These are phyloP conservation scores for Nicotiana attenuata DNA, from an alignment of 257 asterid genomes.

Conservation along the genomic window DNA sequence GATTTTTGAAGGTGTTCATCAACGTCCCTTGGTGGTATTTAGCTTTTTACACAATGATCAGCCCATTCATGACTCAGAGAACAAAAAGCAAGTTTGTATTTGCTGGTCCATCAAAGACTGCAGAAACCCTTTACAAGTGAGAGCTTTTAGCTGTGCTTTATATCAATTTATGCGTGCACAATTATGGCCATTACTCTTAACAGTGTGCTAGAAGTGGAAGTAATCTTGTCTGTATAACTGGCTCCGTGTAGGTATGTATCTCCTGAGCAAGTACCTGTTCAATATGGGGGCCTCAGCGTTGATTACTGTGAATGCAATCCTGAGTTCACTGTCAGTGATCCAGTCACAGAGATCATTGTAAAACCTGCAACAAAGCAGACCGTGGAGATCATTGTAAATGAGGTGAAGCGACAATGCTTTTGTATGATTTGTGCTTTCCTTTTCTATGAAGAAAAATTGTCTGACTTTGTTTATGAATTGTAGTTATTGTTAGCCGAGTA, in stretches of 20 bases:
- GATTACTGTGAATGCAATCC: slow-evolving; percentile 93
- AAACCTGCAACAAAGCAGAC: slow-evolving; percentile 86
- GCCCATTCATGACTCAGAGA: slow-evolving; percentile 85
- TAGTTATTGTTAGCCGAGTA: not conserved
- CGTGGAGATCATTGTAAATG: slow-evolving; percentile 79
- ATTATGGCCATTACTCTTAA: not conserved
- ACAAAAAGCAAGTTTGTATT: slow-evolving; percentile 88
- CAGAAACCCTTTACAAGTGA: slow-evolving; percentile 85
- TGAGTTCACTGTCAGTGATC: slow-evolving; percentile 70
- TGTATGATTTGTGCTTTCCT: not conserved
- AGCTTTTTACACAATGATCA: slow-evolving; percentile 80
- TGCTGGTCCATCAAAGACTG: slow-evolving; percentile 66
- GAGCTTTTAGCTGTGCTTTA: slow-evolving; percentile 11
- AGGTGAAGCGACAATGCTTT: slow-evolving; percentile 40
- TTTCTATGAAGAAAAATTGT: not conserved
- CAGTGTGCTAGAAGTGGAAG: not conserved
- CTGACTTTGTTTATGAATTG: not conserved
- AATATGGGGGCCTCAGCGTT: slow-evolving; percentile 81
- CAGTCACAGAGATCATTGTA: slow-evolving; percentile 61
- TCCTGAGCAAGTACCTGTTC: slow-evolving; percentile 83
- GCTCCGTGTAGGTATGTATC: slow-evolving; percentile 45
- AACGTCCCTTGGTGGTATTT: slow-evolving; percentile 99
- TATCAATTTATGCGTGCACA: not conserved
- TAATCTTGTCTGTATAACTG: slow-evolving; percentile 12
- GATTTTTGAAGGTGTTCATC: slow-evolving; percentile 57